Evolutionary conservation across 2,329 filamentous ascomycete species (phyloP), one percentile per base, ranked within the genome.

Genomic region (Penicillium sp.): DNA sequence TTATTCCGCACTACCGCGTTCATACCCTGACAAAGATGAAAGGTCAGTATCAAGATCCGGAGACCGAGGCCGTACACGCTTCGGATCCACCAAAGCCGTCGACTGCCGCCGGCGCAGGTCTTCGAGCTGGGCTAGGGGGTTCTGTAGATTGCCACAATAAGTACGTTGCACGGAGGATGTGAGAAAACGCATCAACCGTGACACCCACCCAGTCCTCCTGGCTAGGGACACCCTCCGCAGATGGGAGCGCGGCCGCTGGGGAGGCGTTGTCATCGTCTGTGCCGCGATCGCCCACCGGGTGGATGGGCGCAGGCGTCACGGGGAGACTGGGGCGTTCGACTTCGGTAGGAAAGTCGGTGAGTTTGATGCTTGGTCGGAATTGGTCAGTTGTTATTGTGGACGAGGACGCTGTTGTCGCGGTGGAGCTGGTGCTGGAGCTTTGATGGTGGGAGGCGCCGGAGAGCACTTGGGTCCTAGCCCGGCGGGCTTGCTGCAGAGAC

Each of bases 161-260:
- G 65, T 66, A 66, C 33, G 60, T 56, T 56, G 57, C 55, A 55
- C 54, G 47, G 56, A 69, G 59, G 55, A 70, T 51, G 50, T 64
- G 59, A 54, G 65, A 59, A 61, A 67, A 64, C 51, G 57, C 57
- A 64, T 66, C 61, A 63, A 61, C 58, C 61, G 67, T 66, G 57
- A 71, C 74, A 86, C 86, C 83, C 87, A 95, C 88, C 90, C 90
- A 95, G 65, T 95, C 86, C 60, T 79, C 76, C 74, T 95, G 89
- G 63, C 79, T 74, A 45, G 89, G 88, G 48, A 95, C 88, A 35
- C 87, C 89, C 60, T 85, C 78, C 33, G 89, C 88, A 48, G 72
- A 71, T 45, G 86, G 86, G 51, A 95, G 71, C 55, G 74, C 71
- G 46, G 39, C 43, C 9, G 37, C 35, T 26, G 45, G 44, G 33